Percentiles rank a stretch among this genome's conserved stretches.
Evolutionary conservation across 805 yeast species (phyloP).

Genomic region (Cyberlindnera maritima): DNA sequence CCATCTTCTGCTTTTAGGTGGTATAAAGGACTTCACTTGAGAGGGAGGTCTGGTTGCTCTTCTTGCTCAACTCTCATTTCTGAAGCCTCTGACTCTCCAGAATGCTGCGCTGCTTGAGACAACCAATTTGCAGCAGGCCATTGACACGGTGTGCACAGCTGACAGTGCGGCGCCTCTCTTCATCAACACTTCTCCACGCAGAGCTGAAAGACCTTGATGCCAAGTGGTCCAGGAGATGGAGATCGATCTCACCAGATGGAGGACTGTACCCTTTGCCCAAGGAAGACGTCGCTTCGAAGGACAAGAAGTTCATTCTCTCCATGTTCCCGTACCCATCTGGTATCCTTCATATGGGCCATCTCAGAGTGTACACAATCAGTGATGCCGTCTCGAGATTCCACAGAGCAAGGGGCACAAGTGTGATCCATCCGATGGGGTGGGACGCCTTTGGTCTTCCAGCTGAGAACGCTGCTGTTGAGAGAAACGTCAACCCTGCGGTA

Average conservation of each 20-base stretch:
- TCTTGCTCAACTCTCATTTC: no score
- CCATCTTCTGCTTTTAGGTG: no score
- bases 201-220: conserved; percentile 33
- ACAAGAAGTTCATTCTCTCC: conserved; percentile 62
- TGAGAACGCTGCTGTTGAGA: conserved; percentile 94
- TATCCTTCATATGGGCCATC: conserved; percentile 86
- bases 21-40: no score
- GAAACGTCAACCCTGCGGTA: conserved; percentile 68
- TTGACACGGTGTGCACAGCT: not conserved
- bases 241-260: conserved; percentile 30
- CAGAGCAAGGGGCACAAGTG: conserved; percentile 70
- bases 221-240: conserved; percentile 57
- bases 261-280: conserved; percentile 37
- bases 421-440: conserved; percentile 98
- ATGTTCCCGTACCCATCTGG: conserved; percentile 99
- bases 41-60: no score
- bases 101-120: not conserved
- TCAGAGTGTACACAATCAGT: conserved; percentile 87
- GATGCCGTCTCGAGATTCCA: conserved; percentile 81
- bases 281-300: conserved; percentile 15
- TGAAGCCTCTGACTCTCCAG: no score
- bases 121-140: not conserved
- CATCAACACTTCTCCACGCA: not conserved
- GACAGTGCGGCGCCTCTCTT: not conserved
- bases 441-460: conserved; percentile 99